phyloP scores from a whole-genome alignment of 1,284 basidiomycete species.

The Grifola frondosa region DNA sequence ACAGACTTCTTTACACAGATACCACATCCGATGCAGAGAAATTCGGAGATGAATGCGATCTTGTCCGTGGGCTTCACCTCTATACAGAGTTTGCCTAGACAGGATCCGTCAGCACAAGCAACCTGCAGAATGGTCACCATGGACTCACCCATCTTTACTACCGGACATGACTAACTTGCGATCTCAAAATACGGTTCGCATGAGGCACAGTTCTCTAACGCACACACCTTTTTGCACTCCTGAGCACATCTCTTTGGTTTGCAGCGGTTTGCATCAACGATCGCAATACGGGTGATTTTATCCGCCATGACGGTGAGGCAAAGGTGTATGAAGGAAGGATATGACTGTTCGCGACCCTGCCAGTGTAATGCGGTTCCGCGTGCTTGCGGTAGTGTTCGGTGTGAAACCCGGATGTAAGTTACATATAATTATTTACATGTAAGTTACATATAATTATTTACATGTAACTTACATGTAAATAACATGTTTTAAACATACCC shows the following conservation, averaged over 20 bases:
- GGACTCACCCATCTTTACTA: constrained; percentile 90
- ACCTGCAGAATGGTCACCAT: neutral
- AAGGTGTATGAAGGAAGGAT: neutral
- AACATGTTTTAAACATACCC: too few species aligned
- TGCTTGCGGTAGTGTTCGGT: too few species aligned
- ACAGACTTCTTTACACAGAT: constrained; percentile 97
- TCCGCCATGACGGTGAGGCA: constrained; percentile 45
- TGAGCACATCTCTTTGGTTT: constrained; percentile 92
- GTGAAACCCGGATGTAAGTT: too few species aligned
- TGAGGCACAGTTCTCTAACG: neutral
- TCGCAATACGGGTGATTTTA: constrained; percentile 95
- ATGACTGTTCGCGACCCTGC: too few species aligned
- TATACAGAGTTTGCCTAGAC: constrained; percentile 91
- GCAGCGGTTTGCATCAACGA: constrained; percentile 91
- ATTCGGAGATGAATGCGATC: constrained; percentile 97
- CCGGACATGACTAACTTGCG: constrained; percentile 80
- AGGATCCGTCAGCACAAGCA: constrained; percentile 3
- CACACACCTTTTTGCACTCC: constrained; percentile 84
- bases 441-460: too few species aligned
- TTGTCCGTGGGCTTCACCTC: constrained; percentile 93
- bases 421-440: too few species aligned
- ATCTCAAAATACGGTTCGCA: constrained; percentile 6
- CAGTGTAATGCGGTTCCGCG: too few species aligned
- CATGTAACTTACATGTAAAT: too few species aligned
- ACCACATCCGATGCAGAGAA: constrained; percentile 96